phyloP scores from a whole-genome alignment of 768 basidiomycete genomes.

The Tylopilus rubrobrunneus region DNA sequence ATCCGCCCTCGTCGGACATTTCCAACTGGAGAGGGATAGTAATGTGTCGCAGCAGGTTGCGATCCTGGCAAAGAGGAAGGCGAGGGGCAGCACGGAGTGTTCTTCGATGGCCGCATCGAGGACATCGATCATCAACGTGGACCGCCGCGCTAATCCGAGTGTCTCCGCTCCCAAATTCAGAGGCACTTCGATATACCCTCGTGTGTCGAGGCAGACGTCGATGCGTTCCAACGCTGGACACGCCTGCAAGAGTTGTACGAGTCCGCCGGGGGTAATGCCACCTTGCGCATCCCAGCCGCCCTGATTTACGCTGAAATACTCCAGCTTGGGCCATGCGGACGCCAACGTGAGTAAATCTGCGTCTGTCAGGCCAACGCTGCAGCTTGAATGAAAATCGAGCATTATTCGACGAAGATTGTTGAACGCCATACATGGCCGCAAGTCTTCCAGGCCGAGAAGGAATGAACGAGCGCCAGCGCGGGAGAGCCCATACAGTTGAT shows the following conservation, averaged over 20 bases:
- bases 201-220: not conserved
- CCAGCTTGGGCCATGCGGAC: not conserved
- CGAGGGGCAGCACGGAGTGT: not conserved
- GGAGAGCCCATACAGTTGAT: too few relatives aligned
- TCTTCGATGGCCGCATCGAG: not conserved
- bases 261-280: not conserved
- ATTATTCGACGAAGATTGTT: not conserved
- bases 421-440: not conserved
- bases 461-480: not conserved
- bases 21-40: not conserved
- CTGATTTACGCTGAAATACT: not conserved
- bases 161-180: not conserved
- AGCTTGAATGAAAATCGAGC: not conserved
- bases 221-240: not conserved
- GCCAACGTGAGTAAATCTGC: not conserved
- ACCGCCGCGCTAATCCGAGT: not conserved
- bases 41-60: not conserved
- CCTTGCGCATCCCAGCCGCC: not conserved
- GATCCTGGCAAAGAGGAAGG: not conserved
- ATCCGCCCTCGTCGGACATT: not conserved
- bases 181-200: not conserved
- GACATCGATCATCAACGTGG: not conserved
- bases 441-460: not conserved
- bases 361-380: not conserved
- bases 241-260: not conserved